Evolutionary conservation across 2,329 filamentous ascomycete genomes (phyloP), one percentile per base, ranked within the genome.

Genomic region (Rhinocladiella similis): DNA sequence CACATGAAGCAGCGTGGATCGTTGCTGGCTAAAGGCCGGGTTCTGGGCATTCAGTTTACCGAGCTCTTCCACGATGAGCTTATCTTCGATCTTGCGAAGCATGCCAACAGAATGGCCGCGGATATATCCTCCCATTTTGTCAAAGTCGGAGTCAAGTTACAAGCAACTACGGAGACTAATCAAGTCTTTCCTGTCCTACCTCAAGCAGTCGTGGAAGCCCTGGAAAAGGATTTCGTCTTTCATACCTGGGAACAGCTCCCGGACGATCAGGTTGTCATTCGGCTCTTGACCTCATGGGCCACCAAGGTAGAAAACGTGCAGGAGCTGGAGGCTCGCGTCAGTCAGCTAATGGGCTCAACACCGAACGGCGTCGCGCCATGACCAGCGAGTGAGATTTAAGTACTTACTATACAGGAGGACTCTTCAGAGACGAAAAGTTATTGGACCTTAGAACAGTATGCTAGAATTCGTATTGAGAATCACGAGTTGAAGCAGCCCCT

Each of bases 1-100:
- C 77, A 79, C 56, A 69, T 81, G 62, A 81, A 81, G 57, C 79
- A 81, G 57, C 77, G 77, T 60, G 79, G 79, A 1, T 77, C 76
- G 1, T 70, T 81, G 3, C 68, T 81, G 6, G 79, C 77, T 47
- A 81, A 81, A 64, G 71, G 77, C 4, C 72, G 79, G 0, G 70
- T 80, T 9, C 73, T 81, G 61, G 79, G 79, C 0, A 72, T 75
- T 1, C 78, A 80, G 49, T 81, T 81, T 51, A 73, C 73, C 2
- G 78, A 80, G 57, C 68, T 81, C 0, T 81, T 81, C 64, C 69
- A 72, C 1, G 68, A 73, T 18, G 29, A 53, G 16, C 65, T 81
- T 0, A 81, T 77, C 63, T 79, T 78, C 53, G 72, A 78, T 1
- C 67, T 81, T 2, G 79, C 79, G 0, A 60, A 67, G 0, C 69